Conservation (phyloP, 2,329 filamentous ascomycete species). For the Simplicillium sp. region DNA sequence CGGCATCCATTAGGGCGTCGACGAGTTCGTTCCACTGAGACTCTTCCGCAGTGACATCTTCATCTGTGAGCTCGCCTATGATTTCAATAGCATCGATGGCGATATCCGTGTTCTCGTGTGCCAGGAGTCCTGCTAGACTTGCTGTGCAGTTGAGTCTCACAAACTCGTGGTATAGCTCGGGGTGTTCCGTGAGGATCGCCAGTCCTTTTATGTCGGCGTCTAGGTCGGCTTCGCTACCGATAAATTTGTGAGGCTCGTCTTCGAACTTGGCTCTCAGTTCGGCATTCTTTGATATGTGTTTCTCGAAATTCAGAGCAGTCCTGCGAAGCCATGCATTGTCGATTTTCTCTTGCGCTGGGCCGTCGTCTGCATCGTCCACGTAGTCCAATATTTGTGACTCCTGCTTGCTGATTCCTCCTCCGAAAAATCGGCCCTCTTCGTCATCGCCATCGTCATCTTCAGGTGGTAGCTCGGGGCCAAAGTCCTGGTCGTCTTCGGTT, state of each 20-base stretch:
- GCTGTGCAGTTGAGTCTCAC: conserved; percentile 62
- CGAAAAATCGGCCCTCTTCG: conserved; percentile 92
- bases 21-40: conserved; percentile 74
- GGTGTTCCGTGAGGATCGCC: conserved; percentile 78
- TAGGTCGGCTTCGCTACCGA: conserved; percentile 78
- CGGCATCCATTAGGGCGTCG: conserved; percentile 54
- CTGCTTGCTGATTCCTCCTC: conserved; percentile 73
- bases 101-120: conserved; percentile 96
- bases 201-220: conserved; percentile 81
- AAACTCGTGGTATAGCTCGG: conserved; percentile 74
- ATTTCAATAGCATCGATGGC: conserved; percentile 87
- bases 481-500: conserved; percentile 38
- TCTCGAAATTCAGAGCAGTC: conserved; percentile 76
- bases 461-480: conserved; percentile 35
- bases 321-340: conserved; percentile 77
- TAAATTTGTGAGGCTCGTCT: conserved; percentile 70
- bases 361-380: conserved; percentile 49
- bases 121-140: conserved; percentile 70
- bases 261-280: conserved; percentile 82
- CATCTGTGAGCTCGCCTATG: conserved; percentile 82
- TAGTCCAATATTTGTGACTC: conserved; percentile 82
- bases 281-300: conserved; percentile 82
- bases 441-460: conserved; percentile 50
- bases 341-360: conserved; percentile 57
- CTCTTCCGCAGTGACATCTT: conserved; percentile 76